Evolutionary conservation across 495 filamentous ascomycete genomes (phyloP).

Genomic region (Penicillium antarcticum): DNA sequence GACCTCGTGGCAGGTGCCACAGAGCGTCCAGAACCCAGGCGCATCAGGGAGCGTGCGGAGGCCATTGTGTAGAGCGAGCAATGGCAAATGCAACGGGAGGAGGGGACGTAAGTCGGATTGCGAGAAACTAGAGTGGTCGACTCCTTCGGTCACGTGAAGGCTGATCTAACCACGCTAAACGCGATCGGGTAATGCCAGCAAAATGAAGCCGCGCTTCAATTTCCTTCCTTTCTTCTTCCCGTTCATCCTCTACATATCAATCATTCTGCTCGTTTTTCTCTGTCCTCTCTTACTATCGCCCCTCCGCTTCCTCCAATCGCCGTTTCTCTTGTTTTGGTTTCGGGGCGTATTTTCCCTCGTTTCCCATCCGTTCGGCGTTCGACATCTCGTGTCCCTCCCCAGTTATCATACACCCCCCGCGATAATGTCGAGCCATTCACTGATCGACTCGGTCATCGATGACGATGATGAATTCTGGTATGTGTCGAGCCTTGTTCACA

Average conservation of each 20-base stretch:
- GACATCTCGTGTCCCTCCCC: constrained; percentile 23
- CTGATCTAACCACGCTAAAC: constrained; percentile 28
- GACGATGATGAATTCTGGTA: constrained; percentile 94
- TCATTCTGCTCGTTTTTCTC: constrained; percentile 12
- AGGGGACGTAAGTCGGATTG: constrained; percentile 31
- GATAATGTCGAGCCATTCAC: constrained; percentile 60
- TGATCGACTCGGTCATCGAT: constrained; percentile 95
- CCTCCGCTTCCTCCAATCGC: constrained; percentile 9
- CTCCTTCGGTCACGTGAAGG: constrained; percentile 25
- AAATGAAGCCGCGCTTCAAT: constrained; percentile 39
- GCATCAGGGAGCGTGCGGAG: constrained; percentile 61
- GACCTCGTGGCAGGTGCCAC: constrained; percentile 57
- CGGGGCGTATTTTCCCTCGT: constrained; percentile 16
- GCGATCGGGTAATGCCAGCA: constrained; percentile 35
- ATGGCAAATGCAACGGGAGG: constrained; percentile 23
- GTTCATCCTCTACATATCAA: constrained; percentile 20
- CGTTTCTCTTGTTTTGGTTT: constrained; percentile 10
- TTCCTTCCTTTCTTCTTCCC: constrained; percentile 33
- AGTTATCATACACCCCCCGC: constrained; percentile 17
- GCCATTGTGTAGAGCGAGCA: constrained; percentile 38
- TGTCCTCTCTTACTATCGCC: constrained; percentile 9
- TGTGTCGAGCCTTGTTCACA: constrained; percentile 18
- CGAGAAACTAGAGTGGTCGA: constrained; percentile 28
- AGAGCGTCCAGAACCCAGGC: constrained; percentile 60
- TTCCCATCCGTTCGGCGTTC: constrained; percentile 26